A percentile compares a stretch with the other conserved stretches of the same genome.
phyloP scores from a whole-genome alignment of 495 filamentous ascomycete genomes.

The Ascodesmis nigricans region DNA sequence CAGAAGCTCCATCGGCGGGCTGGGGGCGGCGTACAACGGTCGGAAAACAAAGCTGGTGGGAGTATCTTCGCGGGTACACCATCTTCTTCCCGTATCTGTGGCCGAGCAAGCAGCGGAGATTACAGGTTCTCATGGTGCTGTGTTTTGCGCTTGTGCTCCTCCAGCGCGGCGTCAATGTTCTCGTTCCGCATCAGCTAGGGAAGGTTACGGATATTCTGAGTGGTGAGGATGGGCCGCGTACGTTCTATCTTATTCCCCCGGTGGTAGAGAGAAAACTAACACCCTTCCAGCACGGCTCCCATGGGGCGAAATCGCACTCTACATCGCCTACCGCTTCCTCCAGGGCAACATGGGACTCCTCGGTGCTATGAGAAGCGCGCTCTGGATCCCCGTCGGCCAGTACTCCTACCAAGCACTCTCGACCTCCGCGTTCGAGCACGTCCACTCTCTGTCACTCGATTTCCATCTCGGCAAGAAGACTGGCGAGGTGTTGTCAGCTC shows the following conservation, averaged over 20 bases:
- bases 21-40: slow-evolving; percentile 48
- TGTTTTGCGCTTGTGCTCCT: slow-evolving; percentile 57
- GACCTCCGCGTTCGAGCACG: slow-evolving; percentile 88
- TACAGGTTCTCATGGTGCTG: slow-evolving; percentile 54
- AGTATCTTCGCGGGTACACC: slow-evolving; percentile 71
- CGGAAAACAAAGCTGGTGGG: slow-evolving; percentile 59
- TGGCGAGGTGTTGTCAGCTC: slow-evolving; percentile 78
- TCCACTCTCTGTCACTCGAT: slow-evolving; percentile 81
- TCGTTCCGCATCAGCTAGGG: slow-evolving; percentile 58
- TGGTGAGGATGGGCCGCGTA: slow-evolving; percentile 24
- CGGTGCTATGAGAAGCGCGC: slow-evolving; percentile 51
- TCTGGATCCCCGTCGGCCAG: slow-evolving; percentile 92
- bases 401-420: slow-evolving; percentile 91
- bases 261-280: too few relatives aligned
- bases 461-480: slow-evolving; percentile 95
- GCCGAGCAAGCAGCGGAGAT: slow-evolving; percentile 49
- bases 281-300: slow-evolving; percentile 31
- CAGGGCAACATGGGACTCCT: slow-evolving; percentile 76
- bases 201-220: slow-evolving; percentile 46
- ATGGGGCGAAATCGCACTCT: slow-evolving; percentile 50
- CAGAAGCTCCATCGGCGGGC: slow-evolving; percentile 25
- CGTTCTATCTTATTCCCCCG: slow-evolving; percentile 4
- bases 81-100: slow-evolving; percentile 89
- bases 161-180: slow-evolving; percentile 58
- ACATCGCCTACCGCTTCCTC: slow-evolving; percentile 61